Base-by-base conservation (phyloP, 495 filamentous ascomycete species). In the Lasiosphaeriaceae sp. region DNA sequence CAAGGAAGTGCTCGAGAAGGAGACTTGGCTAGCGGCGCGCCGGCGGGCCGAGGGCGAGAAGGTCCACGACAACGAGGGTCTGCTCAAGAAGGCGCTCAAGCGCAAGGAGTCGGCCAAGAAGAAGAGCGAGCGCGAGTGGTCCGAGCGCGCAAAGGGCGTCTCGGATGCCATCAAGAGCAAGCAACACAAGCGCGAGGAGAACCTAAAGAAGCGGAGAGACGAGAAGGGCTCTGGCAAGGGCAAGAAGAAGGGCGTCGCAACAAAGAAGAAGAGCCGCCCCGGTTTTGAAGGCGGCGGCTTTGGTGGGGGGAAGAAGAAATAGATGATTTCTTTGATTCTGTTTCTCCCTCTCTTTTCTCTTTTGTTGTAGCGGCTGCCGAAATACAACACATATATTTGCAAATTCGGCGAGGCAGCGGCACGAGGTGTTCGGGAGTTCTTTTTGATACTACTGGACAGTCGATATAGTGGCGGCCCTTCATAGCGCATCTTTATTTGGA, bases 51-150 rank as follows among this genome's bases (percentile, higher is more conserved):
- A 93, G 60, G 90, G 94, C 24, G 92, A 96, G 68, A 90, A 91
- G 62, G 85, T 96, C n/a, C 80, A 84, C 56, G 91, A 97, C 58
- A 89, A 96, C 67, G 88, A 88, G 51, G 83, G 80, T n/a, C 69
- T 97, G 34, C 81, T 98, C 12, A 95, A 95, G 82, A 96, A 96
- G 79, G 90, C 92, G 2, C 74, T 97, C 56, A 97, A 97, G 81
- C 85, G 93, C 58, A 92, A 95, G 73, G 90, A 96, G 67, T 86
- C 85, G 59, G 75, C 80, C 26, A 98, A 97, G 83, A 87, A 83
- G 73, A 96, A 92, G 82, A 92, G 86, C 66, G 87, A 88, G 69
- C 83, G 84, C 58, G 91, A 94, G 71, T 97, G 95, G 94, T 85
- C 80, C 37, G 92, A 95, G 55, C 77, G 94, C 41, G 73, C 87